Evolutionary conservation across 305 asterid genomes (phyloP), one percentile per base, ranked within the genome.

Genomic region (Euphrasia arctica): DNA sequence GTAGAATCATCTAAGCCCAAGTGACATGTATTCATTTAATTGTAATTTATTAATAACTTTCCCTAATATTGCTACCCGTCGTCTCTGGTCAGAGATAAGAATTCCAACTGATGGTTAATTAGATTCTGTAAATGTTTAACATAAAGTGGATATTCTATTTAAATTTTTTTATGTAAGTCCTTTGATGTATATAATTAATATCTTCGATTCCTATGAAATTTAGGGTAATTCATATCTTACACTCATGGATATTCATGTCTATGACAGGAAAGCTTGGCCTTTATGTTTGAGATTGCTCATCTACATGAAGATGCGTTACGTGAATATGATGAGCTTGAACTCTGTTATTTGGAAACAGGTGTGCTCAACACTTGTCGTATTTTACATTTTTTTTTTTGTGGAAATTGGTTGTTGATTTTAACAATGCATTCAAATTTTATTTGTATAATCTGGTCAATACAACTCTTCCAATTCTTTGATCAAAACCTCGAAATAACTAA

Each of bases 331-430:
- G 97, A 94, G 80, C 90, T 94, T 75, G 99, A 94, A 77, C 99
- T 94, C 79, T 90, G 99, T 79, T 94, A 90, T 82, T 79, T 84
- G 80, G 99, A 94, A 82, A 86, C 99, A 88, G 99, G 99, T 94
- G 99, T 94, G 73, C 72, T 54, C 42, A 47, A 66, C 52, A n/a
- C n/a, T n/a, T n/a, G n/a, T n/a, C n/a, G n/a, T n/a, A n/a, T n/a
- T n/a, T n/a, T 58, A 45, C 58, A 64, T 13, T 68, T 51, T 66
- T 62, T 63, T 74, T 34, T 68, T 54, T 36, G 56, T 65, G 66
- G 77, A 51, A 62, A 63, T 58, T 47, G 36, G 56, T 36, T 45
- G 64, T 50, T 62, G 66, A 41, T 63, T 45, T 50, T 39, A 25
- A 62, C 13, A 39, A 43, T 55, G 27, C 10, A 25, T 7, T 72